Evolutionary conservation across 2,329 filamentous ascomycete genomes (phyloP).

Genomic region (Metarhizium humberi): DNA sequence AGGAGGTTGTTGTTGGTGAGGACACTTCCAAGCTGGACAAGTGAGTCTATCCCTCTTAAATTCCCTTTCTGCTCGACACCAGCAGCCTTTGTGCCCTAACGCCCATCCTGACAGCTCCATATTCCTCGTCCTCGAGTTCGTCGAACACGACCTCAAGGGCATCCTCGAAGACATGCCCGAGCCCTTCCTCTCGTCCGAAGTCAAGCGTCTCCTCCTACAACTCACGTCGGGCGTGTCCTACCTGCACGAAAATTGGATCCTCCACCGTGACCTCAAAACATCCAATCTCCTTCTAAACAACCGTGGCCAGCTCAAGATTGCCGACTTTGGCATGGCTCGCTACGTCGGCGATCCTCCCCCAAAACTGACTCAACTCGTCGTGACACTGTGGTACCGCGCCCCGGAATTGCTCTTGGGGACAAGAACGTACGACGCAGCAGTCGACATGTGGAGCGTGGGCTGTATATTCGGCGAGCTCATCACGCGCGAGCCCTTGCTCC

Average conservation of each 20-base stretch:
- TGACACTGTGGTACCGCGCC: conserved; percentile 93
- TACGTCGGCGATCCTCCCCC: conserved; percentile 72
- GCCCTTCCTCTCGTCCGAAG: conserved; percentile 84
- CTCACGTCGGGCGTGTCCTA: conserved; percentile 72
- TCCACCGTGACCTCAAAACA: conserved; percentile 89
- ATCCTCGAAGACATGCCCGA: conserved; percentile 91
- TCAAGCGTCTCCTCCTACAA: conserved; percentile 82
- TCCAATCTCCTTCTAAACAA: conserved; percentile 94
- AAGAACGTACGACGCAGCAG: conserved; percentile 60
- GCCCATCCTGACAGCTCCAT: conserved; percentile 44
- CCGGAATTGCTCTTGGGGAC: conserved; percentile 84
- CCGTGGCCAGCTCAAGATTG: conserved; percentile 86
- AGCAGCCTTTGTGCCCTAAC: background rate
- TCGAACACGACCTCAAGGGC: conserved; percentile 93
- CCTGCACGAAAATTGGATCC: conserved; percentile 81
- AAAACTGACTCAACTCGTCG: conserved; percentile 82
- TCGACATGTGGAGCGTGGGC: conserved; percentile 95
- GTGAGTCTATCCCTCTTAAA: conserved; percentile 21
- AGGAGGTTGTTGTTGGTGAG: conserved; percentile 76
- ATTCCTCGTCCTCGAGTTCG: conserved; percentile 92
- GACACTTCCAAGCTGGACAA: conserved; percentile 43
- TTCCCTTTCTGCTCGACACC: background rate
- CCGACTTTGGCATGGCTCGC: conserved; percentile 96
- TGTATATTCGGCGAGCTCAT: conserved; percentile 94
- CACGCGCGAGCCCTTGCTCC: conserved; percentile 71